Evolutionary conservation across 306 rosid species (phyloP), one percentile per base, ranked within the genome.

Genomic region (Quercus variabilis): DNA sequence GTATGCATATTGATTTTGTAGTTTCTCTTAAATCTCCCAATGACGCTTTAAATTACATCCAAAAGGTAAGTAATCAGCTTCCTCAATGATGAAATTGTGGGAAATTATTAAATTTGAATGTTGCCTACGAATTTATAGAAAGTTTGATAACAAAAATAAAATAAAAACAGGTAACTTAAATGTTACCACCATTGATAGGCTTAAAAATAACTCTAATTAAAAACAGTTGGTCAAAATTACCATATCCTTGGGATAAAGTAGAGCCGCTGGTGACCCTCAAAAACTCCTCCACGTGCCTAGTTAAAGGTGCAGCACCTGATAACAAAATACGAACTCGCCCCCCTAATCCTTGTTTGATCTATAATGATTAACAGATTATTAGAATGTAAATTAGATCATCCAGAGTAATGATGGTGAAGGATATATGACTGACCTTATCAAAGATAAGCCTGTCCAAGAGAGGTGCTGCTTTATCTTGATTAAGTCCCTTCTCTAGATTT

Each of bases 261-360:
- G 91, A 84, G 78, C 98, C 89, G 87, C 88, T 83, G 28, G 95
- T 86, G 81, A 93, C 93, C 86, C 92, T 86, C 71, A 93, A 54
- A 82, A 86, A 93, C 85, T 93, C 97, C 86, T 93, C 98, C 84
- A 93, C 98, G 31, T 91, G 93, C 76, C 81, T 69, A 25, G 95
- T 91, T 87, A 93, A 82, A 78, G 98, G 98, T 33, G 98, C 98
- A 75, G 97, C 98, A 15, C 98, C 98, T 14, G 97, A 90, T 80
- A 90, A 77, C 78, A 91, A 25, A 55, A 93, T 87, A 10, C 95
- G 93, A 73, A 91, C 86, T 56, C 91, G 85, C 65, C 97, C 98
- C 58, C 98, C 98, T 17, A 93, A 79, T 11, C 84, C 97, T 89
- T 82, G 93, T 82, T 88, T 93, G 72, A 88, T 91, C 98, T 93